Evolutionary conservation across 352 stramenopile genomes (phyloP), one percentile per base, ranked within the genome.

Genomic region (Pythium grandisporangium): DNA sequence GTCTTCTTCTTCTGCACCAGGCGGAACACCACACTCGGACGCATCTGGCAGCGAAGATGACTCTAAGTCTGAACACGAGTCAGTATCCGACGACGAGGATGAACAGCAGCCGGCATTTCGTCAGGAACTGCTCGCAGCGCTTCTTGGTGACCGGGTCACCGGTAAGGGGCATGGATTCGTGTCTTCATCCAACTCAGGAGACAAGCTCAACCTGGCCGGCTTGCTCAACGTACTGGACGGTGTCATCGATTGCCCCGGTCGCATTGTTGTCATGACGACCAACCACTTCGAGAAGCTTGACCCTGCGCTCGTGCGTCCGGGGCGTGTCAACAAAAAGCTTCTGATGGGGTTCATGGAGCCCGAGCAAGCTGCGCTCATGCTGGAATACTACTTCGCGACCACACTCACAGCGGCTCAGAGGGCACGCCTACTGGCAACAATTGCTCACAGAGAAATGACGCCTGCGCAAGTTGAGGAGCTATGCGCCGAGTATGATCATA

Each of bases 211-310:
- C 21, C 48, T 84, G 3, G 48, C 50, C 12, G 70, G 72, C 13
- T 53, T 89, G 24, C 51, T 89, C 12, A 84, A 89, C 36, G 74
- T 63, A 16, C 62, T 79, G 21, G 81, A 93, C 63, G 73, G 81
- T 21, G 54, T 93, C 5, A 77, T 84, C 20, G 75, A 92, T 40
- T 75, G 58, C 16, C 69, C 70, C 27, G 73, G 63, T 21, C 64
- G 74, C 30, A 93, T 95, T 34, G 53, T 93, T 1, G 81, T 94
- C 51, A 85, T 92, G 67, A 89, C 81, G 3, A 89, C 73, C 19
- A 94, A 95, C 58, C 77, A 93, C 48, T 75, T 77, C 1, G 81
- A 95, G 52, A 78, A 74, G 32, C 63, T 95, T 6, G 83, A 94
- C 41, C 65, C 68, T n/a, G 77, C 33, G 33, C 33, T 38, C 12